phyloP scores from a whole-genome alignment of 2,329 filamentous ascomycete species.

The Alternaria arborescens region DNA sequence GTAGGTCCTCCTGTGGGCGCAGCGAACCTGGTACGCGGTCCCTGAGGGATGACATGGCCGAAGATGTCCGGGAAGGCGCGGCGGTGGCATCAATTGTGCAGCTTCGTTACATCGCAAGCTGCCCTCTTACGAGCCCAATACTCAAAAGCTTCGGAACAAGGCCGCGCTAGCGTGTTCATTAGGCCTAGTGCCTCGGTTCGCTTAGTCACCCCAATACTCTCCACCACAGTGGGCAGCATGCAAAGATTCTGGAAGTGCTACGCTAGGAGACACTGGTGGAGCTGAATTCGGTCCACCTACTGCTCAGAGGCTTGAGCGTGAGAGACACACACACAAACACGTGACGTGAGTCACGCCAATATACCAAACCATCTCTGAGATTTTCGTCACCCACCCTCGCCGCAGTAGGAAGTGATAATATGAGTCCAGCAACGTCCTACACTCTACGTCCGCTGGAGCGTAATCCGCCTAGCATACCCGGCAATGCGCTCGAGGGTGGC shows the following conservation, averaged over 20 bases:
- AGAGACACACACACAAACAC: not conserved
- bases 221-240: constrained; percentile 15
- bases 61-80: constrained; percentile 52
- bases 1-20: constrained; percentile 33
- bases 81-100: constrained; percentile 56
- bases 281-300: not conserved
- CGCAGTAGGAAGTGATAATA: constrained; percentile 13
- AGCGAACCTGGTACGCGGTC: constrained; percentile 48
- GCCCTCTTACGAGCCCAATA: constrained; percentile 14
- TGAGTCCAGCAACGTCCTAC: constrained; percentile 50
- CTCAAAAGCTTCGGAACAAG: constrained; percentile 29
- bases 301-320: not conserved
- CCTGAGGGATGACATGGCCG: constrained; percentile 55
- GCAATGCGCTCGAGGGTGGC: constrained; percentile 62
- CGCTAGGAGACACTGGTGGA: constrained; percentile 1
- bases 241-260: not conserved
- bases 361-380: not conserved
- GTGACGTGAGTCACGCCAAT: constrained; percentile 16
- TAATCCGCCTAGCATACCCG: constrained; percentile 55
- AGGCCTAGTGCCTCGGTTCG: constrained; percentile 20
- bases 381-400: constrained; percentile 3
- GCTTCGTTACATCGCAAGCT: constrained; percentile 45
- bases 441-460: constrained; percentile 63
- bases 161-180: constrained; percentile 18
- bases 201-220: constrained; percentile 31